Percentiles rank a stretch among this genome's conserved stretches.
Evolutionary conservation across 2,329 filamentous ascomycete species (phyloP).

Genomic region (Exophiala xenobiotica): DNA sequence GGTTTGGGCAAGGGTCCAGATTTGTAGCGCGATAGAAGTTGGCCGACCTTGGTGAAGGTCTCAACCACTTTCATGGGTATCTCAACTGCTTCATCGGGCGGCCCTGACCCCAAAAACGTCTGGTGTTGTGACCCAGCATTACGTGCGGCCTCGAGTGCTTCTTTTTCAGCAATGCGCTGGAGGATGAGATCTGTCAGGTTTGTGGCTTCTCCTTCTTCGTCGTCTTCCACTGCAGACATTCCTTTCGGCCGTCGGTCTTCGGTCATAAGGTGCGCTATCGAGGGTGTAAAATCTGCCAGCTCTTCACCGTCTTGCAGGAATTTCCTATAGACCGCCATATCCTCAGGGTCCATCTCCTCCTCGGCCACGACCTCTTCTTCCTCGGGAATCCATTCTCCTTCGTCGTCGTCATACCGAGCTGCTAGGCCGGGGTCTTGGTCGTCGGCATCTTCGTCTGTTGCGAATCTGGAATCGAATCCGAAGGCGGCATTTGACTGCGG

Average conservation of each 20-base stretch:
- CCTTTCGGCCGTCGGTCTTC: conserved; percentile 20
- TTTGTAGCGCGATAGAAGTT: conserved; percentile 89
- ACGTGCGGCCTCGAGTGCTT: conserved; percentile 57
- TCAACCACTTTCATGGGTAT: conserved; percentile 89
- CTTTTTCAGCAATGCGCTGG: conserved; percentile 88
- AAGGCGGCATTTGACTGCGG: conserved; percentile 63
- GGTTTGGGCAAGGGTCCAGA: conserved; percentile 96
- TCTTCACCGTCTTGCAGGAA: conserved; percentile 71
- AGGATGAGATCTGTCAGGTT: conserved; percentile 93
- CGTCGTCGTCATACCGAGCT: conserved; percentile 69
- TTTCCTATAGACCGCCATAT: conserved; percentile 85
- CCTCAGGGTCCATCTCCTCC: conserved; percentile 80
- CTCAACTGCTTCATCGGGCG: conserved; percentile 77
- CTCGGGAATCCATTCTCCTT: conserved; percentile 61
- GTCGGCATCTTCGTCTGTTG: conserved; percentile 49
- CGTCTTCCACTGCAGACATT: conserved; percentile 40
- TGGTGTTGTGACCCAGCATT: conserved; percentile 34
- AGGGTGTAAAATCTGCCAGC: conserved; percentile 32
- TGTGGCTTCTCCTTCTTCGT: conserved; percentile 57
- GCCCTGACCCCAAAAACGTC: conserved; percentile 50
- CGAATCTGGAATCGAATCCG: conserved; percentile 74
- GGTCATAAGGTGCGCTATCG: conserved; percentile 36
- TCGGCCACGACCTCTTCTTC: conserved; percentile 58
- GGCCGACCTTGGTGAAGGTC: conserved; percentile 70
- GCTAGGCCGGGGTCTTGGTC: conserved; percentile 42